Base-by-base conservation (phyloP, 495 filamentous ascomycete species). In the Penicillium parvum region DNA sequence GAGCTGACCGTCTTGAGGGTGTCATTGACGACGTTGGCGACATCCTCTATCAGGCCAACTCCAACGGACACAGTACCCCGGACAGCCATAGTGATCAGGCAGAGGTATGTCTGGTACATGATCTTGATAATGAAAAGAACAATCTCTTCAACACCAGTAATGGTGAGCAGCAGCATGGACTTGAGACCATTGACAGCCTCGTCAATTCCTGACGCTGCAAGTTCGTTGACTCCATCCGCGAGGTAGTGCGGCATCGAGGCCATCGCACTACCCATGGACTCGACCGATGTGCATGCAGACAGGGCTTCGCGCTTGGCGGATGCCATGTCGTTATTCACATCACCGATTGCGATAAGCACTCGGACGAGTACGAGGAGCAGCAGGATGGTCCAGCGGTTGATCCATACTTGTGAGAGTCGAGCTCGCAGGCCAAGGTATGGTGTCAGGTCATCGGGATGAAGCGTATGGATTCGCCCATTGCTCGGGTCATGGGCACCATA, bases 171-270 rank as follows among this genome's bases (percentile, higher is more conserved):
- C 28, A 96, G 69, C 65, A 94, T 80, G 6, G 78, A 69, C 59
- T 84, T 83, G 53, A 96, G 74, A 11, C 76, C 92, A 34, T 77
- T 65, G 33, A 97, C 83, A 3, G 86, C 79, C 22, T 83, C 78
- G 38, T 88, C 86, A 50, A 98, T 78, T 17, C 84, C 81, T 22
- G 69, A 68, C 9, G 88, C 88, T 5, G 88, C 82, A 23, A 97
- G 67, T 25, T 87, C 79, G 64, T 98, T 98, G 61, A 95, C 84
- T 17, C 92, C 92, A 29, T 77, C 69, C 1, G 90, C 79, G 53
- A 96, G 79, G 70, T 95, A 97, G 60, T 95, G 82, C 12, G 92
- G 92, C 88, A 96, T 94, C 14, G 91, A 96, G 16, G 90, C 92
- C 87, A 98, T 91, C 25, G 90, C 77, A 56, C 89, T 96, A 48